phyloP scores from a whole-genome alignment of 139 green algal species.

The Nannochloris sp. region DNA sequence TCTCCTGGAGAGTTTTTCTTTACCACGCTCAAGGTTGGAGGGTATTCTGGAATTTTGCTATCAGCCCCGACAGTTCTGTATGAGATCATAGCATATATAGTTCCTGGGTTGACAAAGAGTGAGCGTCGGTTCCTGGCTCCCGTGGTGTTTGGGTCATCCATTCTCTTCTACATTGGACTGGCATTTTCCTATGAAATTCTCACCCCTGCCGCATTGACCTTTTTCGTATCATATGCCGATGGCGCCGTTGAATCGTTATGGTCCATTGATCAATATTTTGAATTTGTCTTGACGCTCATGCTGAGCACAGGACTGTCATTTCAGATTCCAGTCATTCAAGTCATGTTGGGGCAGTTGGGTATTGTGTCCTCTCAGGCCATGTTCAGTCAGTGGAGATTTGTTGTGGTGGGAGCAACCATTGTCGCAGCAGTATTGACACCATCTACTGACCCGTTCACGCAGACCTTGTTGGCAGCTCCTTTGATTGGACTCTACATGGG shows the following conservation, averaged over 20 bases:
- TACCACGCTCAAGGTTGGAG: conserved; percentile 96
- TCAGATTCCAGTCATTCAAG: conserved; percentile 96
- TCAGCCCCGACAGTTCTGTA: conserved; percentile 89
- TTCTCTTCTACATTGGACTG: conserved; percentile 93
- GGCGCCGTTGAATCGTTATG: conserved; percentile 95
- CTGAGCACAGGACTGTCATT: conserved; percentile 92
- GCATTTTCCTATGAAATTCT: conserved; percentile 93
- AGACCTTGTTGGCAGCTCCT: conserved; percentile 88
- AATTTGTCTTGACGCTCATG: conserved; percentile 98
- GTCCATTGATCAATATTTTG: conserved; percentile 99
- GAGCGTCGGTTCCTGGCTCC: conserved; percentile 87
- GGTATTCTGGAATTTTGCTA: conserved; percentile 88
- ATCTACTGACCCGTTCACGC: conserved; percentile 97
- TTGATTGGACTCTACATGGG: conserved; percentile 93
- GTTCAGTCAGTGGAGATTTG: conserved; percentile 90
- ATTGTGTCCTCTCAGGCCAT: conserved; percentile 84
- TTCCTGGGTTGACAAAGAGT: conserved; percentile 83
- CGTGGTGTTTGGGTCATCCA: conserved; percentile 88
- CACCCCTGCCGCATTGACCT: conserved; percentile 90
- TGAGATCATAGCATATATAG: conserved; percentile 90
- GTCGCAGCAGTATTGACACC: conserved; percentile 94
- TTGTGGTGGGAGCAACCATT: conserved; percentile 89
- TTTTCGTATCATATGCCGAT: conserved; percentile 94
- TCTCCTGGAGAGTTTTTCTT: conserved; percentile 98
- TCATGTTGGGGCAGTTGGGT: conserved; percentile 89